phyloP scores from a whole-genome alignment of 2,329 filamentous ascomycete species.

The Pyrenophora teres region DNA sequence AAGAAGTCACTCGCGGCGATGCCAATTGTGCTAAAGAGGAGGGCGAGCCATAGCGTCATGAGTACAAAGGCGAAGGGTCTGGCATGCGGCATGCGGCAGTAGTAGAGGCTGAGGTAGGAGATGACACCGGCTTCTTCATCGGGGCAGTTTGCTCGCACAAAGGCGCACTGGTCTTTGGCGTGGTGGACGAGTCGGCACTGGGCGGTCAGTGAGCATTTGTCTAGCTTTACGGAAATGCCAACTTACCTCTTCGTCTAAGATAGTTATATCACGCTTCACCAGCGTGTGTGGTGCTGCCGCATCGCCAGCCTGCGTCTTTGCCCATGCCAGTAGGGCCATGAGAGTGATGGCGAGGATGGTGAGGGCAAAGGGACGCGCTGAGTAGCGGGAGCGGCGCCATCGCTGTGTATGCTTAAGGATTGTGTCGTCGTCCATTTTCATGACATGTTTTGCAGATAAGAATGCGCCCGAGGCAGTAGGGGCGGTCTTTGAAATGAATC shows the following conservation, averaged over 20 bases:
- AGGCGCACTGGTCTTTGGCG: constrained; percentile 80
- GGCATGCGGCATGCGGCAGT: constrained; percentile 72
- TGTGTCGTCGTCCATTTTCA: constrained; percentile 32
- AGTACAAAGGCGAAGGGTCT: constrained; percentile 80
- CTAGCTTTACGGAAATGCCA: not conserved
- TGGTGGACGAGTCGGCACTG: constrained; percentile 81
- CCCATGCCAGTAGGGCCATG: constrained; percentile 37
- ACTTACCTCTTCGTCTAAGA: constrained; percentile 46
- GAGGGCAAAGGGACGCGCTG: constrained; percentile 45
- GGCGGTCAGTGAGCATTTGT: not conserved
- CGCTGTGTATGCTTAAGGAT: constrained; percentile 25
- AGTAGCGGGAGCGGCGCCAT: constrained; percentile 41
- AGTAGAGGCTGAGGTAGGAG: constrained; percentile 88
- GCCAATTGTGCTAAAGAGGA: constrained; percentile 95
- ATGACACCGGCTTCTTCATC: constrained; percentile 90
- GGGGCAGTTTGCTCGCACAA: constrained; percentile 78
- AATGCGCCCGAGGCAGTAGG: constrained; percentile 3
- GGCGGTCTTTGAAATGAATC: constrained; percentile 8
- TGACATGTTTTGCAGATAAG: constrained; percentile 15
- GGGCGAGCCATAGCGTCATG: constrained; percentile 78
- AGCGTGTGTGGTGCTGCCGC: constrained; percentile 4
- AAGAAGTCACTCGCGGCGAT: constrained; percentile 99
- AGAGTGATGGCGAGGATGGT: constrained; percentile 39
- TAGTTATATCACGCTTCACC: constrained; percentile 25
- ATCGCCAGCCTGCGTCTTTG: constrained; percentile 14